These are phyloP conservation scores for Ceratocystis harringtonii DNA, from an alignment of 2,329 filamentous ascomycete genomes.

Conservation along the genomic window DNA sequence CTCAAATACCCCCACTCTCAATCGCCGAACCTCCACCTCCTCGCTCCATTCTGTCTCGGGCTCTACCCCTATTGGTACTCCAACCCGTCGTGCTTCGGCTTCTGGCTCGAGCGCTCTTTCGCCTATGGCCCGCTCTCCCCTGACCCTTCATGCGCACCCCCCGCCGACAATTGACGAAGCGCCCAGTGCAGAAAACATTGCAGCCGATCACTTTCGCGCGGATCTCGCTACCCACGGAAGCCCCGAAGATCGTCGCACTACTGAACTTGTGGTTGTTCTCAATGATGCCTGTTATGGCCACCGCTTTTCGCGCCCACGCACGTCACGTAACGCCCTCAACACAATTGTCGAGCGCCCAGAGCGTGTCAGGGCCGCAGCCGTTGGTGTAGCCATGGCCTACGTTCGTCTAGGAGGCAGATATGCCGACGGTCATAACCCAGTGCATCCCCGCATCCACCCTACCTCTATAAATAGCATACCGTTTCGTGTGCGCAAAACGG, in stretches of 20 bases:
- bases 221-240: slow-evolving; percentile 52
- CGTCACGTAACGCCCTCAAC: slow-evolving; percentile 52
- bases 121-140: slow-evolving; percentile 28
- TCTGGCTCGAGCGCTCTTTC: slow-evolving; percentile 33
- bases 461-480: slow-evolving; percentile 45
- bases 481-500: slow-evolving; percentile 74
- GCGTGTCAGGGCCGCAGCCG: slow-evolving; percentile 64
- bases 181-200: slow-evolving; percentile 41
- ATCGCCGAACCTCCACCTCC: slow-evolving; percentile 43
- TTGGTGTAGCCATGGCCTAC: slow-evolving; percentile 77
- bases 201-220: slow-evolving; percentile 50
- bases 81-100: slow-evolving; percentile 11
- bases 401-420: slow-evolving; percentile 77
- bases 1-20: slow-evolving; percentile 35
- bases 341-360: slow-evolving; percentile 91
- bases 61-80: slow-evolving; percentile 10
- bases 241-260: slow-evolving; percentile 26
- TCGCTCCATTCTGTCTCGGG: slow-evolving; percentile 38
- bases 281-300: slow-evolving; percentile 95
- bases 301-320: slow-evolving; percentile 69
- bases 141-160: slow-evolving; percentile 17
- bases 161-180: slow-evolving; percentile 24
- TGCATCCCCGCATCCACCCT: slow-evolving; percentile 46
- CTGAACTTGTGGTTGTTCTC: slow-evolving; percentile 65
- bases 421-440: slow-evolving; percentile 51